These are phyloP conservation scores for Coemansia sp. DNA, from an alignment of 192 early-diverging fungal species.

Conservation along the genomic window DNA sequence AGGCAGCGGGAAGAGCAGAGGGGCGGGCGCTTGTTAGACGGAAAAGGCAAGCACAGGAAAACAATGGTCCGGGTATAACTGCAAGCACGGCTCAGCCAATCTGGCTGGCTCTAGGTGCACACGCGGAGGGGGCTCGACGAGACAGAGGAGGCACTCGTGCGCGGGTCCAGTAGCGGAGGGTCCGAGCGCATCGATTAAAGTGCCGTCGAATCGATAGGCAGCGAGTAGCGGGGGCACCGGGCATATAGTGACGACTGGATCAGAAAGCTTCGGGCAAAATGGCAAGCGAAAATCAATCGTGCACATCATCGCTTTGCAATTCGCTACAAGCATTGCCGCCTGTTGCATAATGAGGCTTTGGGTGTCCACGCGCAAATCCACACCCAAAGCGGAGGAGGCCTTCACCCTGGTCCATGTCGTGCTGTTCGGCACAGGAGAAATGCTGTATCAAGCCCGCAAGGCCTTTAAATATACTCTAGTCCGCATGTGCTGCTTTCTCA, in stretches of 20 bases:
- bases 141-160: background rate
- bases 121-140: background rate
- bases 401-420: background rate
- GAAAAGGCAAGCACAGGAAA: background rate
- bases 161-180: background rate
- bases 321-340: background rate
- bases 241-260: background rate
- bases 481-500: background rate
- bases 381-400: background rate
- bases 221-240: background rate
- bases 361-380: background rate
- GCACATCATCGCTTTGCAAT: background rate
- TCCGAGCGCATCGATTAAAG: conserved; percentile 1
- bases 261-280: background rate
- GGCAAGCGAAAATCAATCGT: background rate
- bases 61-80: background rate
- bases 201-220: background rate
- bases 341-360: conserved; percentile 1
- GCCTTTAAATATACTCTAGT: background rate
- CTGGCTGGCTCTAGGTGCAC: background rate
- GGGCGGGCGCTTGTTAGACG: background rate
- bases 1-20: conserved; percentile 1
- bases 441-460: no score
- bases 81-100: background rate
- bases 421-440: background rate